phyloP scores from a whole-genome alignment of 1,284 basidiomycete genomes.

The Athelia sp. region DNA sequence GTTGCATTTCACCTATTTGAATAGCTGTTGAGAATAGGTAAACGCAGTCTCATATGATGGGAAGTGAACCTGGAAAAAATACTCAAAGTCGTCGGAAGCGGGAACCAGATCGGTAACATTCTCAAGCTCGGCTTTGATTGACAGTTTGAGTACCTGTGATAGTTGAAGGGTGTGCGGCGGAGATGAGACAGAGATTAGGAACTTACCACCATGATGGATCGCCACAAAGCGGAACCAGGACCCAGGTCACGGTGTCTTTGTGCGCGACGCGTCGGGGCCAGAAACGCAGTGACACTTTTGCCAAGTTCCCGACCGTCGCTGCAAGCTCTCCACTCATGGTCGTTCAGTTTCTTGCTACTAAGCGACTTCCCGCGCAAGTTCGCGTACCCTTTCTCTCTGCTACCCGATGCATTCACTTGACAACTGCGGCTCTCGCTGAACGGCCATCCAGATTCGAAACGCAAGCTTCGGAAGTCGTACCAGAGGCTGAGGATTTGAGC shows the following conservation, averaged over 20 bases:
- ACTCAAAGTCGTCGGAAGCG: slow-evolving; percentile 62
- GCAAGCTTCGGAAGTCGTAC: neutral
- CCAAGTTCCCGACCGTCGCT: no score
- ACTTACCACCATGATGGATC: slow-evolving; percentile 27
- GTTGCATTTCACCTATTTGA: slow-evolving; percentile 66
- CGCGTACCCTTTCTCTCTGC: no score
- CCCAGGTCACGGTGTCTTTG: no score
- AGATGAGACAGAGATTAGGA: slow-evolving; percentile 15
- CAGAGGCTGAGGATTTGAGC: neutral
- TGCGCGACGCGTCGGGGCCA: no score
- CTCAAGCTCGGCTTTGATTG: slow-evolving; percentile 75
- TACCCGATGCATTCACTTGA: no score
- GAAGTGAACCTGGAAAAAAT: slow-evolving; percentile 61
- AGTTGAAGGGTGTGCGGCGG: neutral
- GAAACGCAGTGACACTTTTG: no score
- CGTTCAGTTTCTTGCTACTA: no score
- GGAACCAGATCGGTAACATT: slow-evolving; percentile 68
- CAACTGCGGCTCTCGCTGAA: no score
- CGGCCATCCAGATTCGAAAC: no score
- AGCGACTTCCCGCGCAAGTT: no score
- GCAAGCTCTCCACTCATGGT: no score
- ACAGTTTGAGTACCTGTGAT: slow-evolving; percentile 50
- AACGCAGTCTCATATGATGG: neutral
- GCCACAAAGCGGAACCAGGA: neutral
- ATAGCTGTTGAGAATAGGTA: neutral